A percentile compares a stretch with the other conserved stretches of the same genome.
phyloP scores from a whole-genome alignment of 2,329 filamentous ascomycete species.

The Pseudogymnoascus sp. region DNA sequence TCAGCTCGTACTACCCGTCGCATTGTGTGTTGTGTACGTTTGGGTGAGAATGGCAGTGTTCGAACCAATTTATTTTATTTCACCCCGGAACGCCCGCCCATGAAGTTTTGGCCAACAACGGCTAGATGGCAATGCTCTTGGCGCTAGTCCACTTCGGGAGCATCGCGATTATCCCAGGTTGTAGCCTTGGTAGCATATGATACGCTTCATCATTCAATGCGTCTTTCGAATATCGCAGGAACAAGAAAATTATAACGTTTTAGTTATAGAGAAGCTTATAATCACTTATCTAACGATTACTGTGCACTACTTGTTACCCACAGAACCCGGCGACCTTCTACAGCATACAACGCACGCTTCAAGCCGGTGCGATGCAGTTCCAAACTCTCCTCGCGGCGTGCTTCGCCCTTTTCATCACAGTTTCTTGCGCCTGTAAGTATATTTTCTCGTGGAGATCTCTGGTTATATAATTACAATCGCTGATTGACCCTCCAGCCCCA shows the following conservation, averaged over 20 bases:
- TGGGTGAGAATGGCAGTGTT: not conserved
- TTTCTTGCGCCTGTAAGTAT: slow-evolving; percentile 23
- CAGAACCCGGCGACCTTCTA: not conserved
- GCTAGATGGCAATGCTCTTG: not conserved
- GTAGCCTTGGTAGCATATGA: slow-evolving; percentile 7
- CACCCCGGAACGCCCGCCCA: not conserved
- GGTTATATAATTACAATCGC: slow-evolving; percentile 10
- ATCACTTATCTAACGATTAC: not conserved
- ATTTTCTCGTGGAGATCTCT: not conserved
- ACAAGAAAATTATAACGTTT: not conserved
- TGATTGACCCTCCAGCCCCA: slow-evolving; percentile 38
- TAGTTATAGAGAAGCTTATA: not conserved
- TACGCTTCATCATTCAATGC: not conserved
- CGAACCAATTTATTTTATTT: not conserved
- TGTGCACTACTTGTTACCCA: not conserved
- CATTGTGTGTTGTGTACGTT: slow-evolving; percentile 4
- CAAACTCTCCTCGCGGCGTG: slow-evolving; percentile 18
- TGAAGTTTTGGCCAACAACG: slow-evolving; percentile 7
- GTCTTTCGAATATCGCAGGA: not conserved
- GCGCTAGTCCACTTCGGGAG: not conserved
- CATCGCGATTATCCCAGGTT: not conserved
- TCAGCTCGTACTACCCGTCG: slow-evolving; percentile 3
- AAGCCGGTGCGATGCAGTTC: not conserved
- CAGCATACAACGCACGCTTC: not conserved
- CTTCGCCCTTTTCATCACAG: slow-evolving; percentile 21